Evolutionary conservation across 495 filamentous ascomycete species (phyloP).

Genomic region (Neurospora sp.): DNA sequence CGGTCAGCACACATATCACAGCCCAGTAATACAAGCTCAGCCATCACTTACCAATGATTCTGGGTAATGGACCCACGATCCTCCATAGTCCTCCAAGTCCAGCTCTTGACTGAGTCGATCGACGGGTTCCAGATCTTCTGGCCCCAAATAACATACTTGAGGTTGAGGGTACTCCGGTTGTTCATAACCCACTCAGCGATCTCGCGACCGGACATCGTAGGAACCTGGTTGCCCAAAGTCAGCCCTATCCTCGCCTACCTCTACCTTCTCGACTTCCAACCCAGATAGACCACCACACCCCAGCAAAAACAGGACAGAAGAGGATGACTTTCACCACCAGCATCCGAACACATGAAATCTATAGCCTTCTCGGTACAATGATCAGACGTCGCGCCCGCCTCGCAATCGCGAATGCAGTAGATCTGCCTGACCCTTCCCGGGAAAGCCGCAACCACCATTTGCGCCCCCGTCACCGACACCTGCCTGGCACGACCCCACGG

Average conservation of each 20-base stretch:
- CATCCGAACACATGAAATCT: conserved; percentile 35
- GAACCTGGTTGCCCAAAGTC: no score
- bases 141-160: conserved; percentile 41
- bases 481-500: conserved; percentile 26
- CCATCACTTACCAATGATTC: conserved; percentile 29
- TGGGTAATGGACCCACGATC: conserved; percentile 25
- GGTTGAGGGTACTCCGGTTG: conserved; percentile 23
- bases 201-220: conserved; percentile 20
- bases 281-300: no score
- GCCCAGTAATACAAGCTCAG: not conserved
- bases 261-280: no score
- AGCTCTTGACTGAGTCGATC: conserved; percentile 22
- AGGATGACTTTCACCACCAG: no score
- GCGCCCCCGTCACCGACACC: conserved; percentile 23
- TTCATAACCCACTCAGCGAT: conserved; percentile 41
- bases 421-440: conserved; percentile 28
- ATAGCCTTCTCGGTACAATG: conserved; percentile 33
- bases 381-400: conserved; percentile 21
- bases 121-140: conserved; percentile 37
- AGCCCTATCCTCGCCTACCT: no score
- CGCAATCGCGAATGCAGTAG: conserved; percentile 23
- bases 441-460: conserved; percentile 23
- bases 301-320: no score
- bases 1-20: not conserved
- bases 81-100: conserved; percentile 34